Percentiles rank a stretch among this genome's conserved stretches.
Evolutionary conservation across 1,139 yeast species (phyloP).

Genomic region (Hemisphaericaspora xylofermentans): DNA sequence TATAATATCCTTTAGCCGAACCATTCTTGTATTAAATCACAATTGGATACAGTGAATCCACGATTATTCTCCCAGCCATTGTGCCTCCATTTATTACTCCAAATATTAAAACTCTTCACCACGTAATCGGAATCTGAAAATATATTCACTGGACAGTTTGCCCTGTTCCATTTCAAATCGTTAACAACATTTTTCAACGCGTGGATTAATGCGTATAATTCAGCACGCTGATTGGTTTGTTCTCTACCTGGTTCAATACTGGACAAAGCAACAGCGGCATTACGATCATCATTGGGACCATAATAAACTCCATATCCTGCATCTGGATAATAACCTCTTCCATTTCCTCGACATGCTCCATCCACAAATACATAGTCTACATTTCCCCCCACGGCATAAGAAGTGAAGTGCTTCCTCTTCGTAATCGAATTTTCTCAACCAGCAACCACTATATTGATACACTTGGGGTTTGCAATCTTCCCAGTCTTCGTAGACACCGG

Average conservation of each 20-base stretch:
- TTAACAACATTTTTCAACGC: conserved; percentile 47
- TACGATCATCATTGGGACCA: conserved; percentile 54
- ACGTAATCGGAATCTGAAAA: conserved; percentile 61
- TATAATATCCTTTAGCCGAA: conserved; percentile 27
- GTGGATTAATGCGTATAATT: conserved; percentile 60
- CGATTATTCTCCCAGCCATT: conserved; percentile 52
- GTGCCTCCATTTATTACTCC: conserved; percentile 53
- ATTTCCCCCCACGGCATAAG: background rate
- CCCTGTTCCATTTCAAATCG: conserved; percentile 14
- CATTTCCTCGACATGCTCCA: conserved; percentile 66
- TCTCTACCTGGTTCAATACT: conserved; percentile 21
- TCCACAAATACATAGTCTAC: conserved; percentile 52
- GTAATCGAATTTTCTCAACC: conserved; percentile 52
- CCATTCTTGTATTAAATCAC: conserved; percentile 45
- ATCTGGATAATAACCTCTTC: conserved; percentile 42
- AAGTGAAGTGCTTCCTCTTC: conserved; percentile 39
- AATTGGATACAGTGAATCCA: conserved; percentile 50
- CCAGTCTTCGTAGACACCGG: conserved; percentile 59
- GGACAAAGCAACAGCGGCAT: conserved; percentile 49
- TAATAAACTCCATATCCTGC: conserved; percentile 74
- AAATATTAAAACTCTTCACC: conserved; percentile 44
- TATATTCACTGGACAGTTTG: conserved; percentile 28
- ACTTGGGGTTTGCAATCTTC: conserved; percentile 45
- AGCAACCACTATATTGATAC: conserved; percentile 53
- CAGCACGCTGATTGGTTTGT: conserved; percentile 83